These are phyloP conservation scores for Taiozyma sp. DNA, from an alignment of 1,139 yeast genomes.

Conservation along the genomic window DNA sequence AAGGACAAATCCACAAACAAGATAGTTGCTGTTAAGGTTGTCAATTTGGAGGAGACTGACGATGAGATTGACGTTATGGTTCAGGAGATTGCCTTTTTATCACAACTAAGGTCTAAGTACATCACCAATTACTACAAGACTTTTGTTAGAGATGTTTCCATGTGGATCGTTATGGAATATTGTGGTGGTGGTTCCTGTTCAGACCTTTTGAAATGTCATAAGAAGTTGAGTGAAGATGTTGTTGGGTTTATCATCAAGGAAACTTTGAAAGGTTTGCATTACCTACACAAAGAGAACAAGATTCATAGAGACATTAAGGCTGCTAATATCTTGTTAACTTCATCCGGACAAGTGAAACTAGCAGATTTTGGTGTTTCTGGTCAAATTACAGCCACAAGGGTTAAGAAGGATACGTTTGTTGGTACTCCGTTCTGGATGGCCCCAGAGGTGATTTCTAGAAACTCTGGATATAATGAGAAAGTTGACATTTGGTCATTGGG, in stretches of 20 bases:
- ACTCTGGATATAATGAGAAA: conserved; percentile 62
- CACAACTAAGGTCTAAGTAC: conserved; percentile 55
- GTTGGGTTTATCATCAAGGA: conserved; percentile 55
- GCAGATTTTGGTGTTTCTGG: conserved; percentile 92
- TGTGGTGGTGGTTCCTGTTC: conserved; percentile 92
- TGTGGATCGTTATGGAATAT: conserved; percentile 90
- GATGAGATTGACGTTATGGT: conserved; percentile 66
- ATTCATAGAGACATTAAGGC: conserved; percentile 86
- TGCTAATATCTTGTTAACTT: conserved; percentile 70
- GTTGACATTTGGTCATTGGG: conserved; percentile 91
- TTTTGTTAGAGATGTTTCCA: conserved; percentile 51
- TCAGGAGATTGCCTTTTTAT: conserved; percentile 71
- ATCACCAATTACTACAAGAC: conserved; percentile 66
- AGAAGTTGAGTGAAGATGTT: conserved; percentile 48
- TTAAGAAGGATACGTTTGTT: conserved; percentile 66
- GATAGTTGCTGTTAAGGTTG: conserved; percentile 71
- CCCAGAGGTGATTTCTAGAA: conserved; percentile 64
- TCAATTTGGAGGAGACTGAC: conserved; percentile 66
- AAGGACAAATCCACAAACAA: conserved; percentile 28
- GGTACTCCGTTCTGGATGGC: conserved; percentile 97
- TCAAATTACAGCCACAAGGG: conserved; percentile 56
- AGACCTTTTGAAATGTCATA: conserved; percentile 54
- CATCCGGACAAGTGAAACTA: conserved; percentile 56
- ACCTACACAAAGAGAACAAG: conserved; percentile 63
- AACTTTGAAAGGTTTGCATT: conserved; percentile 59